Percentiles rank a stretch among this genome's conserved stretches.
Conservation (phyloP, 768 basidiomycete species). For the Calocybe gangraenosa region DNA sequence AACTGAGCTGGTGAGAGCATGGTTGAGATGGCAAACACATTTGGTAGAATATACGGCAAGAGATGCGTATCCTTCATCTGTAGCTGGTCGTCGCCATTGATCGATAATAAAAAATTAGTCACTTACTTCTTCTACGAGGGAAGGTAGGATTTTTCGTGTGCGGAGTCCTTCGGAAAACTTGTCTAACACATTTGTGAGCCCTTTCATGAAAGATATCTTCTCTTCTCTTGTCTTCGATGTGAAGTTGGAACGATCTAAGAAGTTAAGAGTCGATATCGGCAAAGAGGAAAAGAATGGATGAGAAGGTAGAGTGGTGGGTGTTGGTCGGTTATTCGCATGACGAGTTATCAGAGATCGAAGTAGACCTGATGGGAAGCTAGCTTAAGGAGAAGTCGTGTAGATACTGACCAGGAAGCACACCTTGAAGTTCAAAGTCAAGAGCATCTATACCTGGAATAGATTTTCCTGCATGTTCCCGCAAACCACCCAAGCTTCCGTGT, state of each 20-base stretch:
- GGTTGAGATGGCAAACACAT: constrained; percentile 87
- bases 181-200: constrained; percentile 73
- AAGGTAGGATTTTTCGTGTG: constrained; percentile 85
- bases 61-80: constrained; percentile 94
- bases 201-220: constrained; percentile 95
- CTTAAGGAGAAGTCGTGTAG: constrained; percentile 1
- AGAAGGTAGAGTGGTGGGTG: constrained; percentile 74
- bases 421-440: constrained; percentile 70
- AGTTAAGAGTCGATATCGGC: constrained; percentile 93
- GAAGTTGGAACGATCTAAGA: constrained; percentile 93
- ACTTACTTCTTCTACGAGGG: constrained; percentile 85
- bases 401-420: constrained; percentile 28
- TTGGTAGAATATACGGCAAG: constrained; percentile 92
- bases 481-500: constrained; percentile 65
- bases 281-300: constrained; percentile 93
- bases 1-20: constrained; percentile 79
- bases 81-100: background rate
- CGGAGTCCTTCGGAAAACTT: constrained; percentile 85
- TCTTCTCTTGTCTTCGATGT: constrained; percentile 92
- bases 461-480: constrained; percentile 69
- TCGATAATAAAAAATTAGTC: background rate
- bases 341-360: constrained; percentile 80
- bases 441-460: constrained; percentile 57
- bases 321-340: constrained; percentile 66
- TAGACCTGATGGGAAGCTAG: constrained; percentile 50